A percentile compares a stretch with the other conserved stretches of the same genome.
phyloP scores from a whole-genome alignment of 2,329 filamentous ascomycete genomes.

The Grosmannia penicillata region DNA sequence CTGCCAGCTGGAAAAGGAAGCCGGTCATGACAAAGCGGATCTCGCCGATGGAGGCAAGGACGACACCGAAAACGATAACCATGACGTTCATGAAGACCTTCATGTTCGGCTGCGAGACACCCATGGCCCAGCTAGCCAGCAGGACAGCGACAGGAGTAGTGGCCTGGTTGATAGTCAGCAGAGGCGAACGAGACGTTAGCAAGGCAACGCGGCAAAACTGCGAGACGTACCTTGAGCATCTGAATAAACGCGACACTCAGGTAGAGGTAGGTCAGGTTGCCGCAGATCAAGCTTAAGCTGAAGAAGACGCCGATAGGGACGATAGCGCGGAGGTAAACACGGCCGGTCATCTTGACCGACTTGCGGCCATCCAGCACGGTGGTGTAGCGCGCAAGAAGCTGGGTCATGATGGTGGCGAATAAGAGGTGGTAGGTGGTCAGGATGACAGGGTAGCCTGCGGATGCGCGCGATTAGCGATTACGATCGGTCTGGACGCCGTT shows the following conservation, averaged over 20 bases:
- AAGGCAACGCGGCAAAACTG: not conserved
- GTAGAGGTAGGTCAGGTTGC: conserved; percentile 91
- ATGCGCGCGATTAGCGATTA: too few relatives aligned
- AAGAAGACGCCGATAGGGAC: conserved; percentile 93
- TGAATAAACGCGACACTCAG: conserved; percentile 94
- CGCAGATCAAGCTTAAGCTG: conserved; percentile 89
- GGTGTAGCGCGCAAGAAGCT: conserved; percentile 81
- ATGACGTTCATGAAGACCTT: conserved; percentile 87
- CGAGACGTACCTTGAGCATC: conserved; percentile 71
- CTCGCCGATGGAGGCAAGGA: conserved; percentile 90
- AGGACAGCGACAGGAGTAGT: conserved; percentile 91
- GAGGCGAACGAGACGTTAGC: too few relatives aligned
- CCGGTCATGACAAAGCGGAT: conserved; percentile 79
- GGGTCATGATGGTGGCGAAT: conserved; percentile 90
- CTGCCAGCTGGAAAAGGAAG: conserved; percentile 64
- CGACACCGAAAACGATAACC: conserved; percentile 83
- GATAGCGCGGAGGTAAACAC: conserved; percentile 83
- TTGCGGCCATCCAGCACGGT: conserved; percentile 84
- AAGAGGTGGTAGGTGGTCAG: conserved; percentile 91
- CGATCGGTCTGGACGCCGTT: too few relatives aligned
- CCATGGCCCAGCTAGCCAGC: conserved; percentile 75
- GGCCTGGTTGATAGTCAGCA: conserved; percentile 38
- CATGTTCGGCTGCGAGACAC: conserved; percentile 68
- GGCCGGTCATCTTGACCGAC: conserved; percentile 92
- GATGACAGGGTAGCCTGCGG: conserved; percentile 54